Base-by-base conservation (phyloP, 306 rosid genomes). In the Medicago ruthenica region DNA sequence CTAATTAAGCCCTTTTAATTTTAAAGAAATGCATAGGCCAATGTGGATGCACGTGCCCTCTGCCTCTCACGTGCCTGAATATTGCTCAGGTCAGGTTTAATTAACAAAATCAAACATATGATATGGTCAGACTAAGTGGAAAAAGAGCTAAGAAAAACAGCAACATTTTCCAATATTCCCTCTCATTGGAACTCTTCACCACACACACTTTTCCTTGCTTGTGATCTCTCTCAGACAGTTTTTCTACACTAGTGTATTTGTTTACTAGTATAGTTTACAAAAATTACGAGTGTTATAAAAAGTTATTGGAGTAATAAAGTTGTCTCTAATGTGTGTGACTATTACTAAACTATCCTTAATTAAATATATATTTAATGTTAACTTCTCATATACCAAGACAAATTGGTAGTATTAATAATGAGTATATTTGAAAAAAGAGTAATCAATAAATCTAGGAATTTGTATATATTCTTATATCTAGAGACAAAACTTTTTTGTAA, bases 171-270 rank as follows among this genome's bases (percentile, higher is more conserved):
- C 89, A 76, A 86, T 85, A 77, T 86, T 86, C 87, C 84, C 85
- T 89, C 73, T 76, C 86, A 86, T 89, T 67, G 91, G 89, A 70
- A 91, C 89, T 86, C 88, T 79, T 86, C 75, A 87, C n/a, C 64
- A 57, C 64, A 77, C 24, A 66, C 86, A 15, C 7, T 76, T 20
- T 50, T 54, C 50, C 70, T 37, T 34, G 22, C 15, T 53, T 58
- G 10, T 57, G 1, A 21, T 55, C 4, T 24, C 5, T 22, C 47
- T 55, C 72, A 61, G 81, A 55, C 83, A 75, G 40, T 22, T 45
- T 79, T 76, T 79, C 79, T 66, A 65, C 75, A 15, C 41, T 44
- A 16, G 17, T 9, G 48, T 42, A 15, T 44, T 21, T n/a, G 21
- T 7, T 17, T n/a, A 50, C 21, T 50, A 15, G 0, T 0, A 40